Base-by-base conservation (phyloP, 1,284 basidiomycete genomes). In the Cystobasidiaceae sp. region DNA sequence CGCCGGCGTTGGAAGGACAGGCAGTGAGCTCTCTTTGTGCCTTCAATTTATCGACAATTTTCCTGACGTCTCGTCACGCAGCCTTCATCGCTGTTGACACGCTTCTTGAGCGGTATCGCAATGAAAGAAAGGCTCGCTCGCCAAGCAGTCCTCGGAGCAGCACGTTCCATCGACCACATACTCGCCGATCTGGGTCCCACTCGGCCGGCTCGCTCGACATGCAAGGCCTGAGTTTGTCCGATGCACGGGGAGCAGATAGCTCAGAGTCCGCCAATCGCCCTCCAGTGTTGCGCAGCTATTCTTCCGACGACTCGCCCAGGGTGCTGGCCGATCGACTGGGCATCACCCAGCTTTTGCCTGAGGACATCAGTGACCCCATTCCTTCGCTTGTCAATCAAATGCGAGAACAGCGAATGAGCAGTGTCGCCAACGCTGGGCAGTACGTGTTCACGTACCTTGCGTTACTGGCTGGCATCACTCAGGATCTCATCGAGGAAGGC, bases 1-100 rank as follows among this genome's bases (percentile, higher is more conserved):
- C 19, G 92, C 92, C 0, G 92, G 92, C 15, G 90, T 94, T 3
- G 92, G 92, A 0, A 82, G 92, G 39, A 96, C 93, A 0, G 92
- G 92, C 39, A 66, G 67, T 68, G 48, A 44, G 67, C n/a, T n/a
- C n/a, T n/a, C n/a, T n/a, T n/a, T n/a, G n/a, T 50, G 30, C 8
- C 23, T 21, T 11, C 37, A 21, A 7, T 19, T 17, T 6, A 4
- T 43, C 4, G 30, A 11, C 17, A 21, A 15, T 21, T 17, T 11
- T 25, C 21, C 54, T 41, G 39, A 44, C 41, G 6, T 46, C 25
- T 39, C 28, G 46, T 25, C 49, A 19, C 27, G 23, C 50, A 64
- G 61, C 61, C 6, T 66, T 66, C 56, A 66, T 66, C 17, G 63
- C 57, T 6, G 61, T 64, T 9, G 61, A 64, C 15, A 64, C 61